These are phyloP conservation scores for Cadophora malorum DNA, from an alignment of 2,329 filamentous ascomycete genomes.

Conservation along the genomic window DNA sequence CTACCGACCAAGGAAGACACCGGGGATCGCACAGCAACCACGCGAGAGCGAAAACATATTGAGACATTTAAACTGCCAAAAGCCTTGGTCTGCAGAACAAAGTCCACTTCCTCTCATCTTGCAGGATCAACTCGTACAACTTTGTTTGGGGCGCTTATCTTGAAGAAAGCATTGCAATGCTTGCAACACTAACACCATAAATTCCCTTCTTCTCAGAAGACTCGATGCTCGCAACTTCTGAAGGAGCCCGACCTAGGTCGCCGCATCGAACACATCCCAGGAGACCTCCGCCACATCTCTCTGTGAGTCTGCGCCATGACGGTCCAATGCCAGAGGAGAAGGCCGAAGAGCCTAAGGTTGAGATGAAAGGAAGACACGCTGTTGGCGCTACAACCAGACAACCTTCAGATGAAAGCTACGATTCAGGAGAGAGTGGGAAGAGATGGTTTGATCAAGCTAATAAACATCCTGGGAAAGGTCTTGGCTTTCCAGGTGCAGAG, in stretches of 20 bases:
- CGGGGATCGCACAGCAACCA: background rate
- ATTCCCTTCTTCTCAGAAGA: background rate
- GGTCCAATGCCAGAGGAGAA: background rate
- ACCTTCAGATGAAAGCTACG: constrained; percentile 33
- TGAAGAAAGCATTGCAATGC: constrained; percentile 5
- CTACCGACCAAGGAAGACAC: background rate
- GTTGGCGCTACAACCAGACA: constrained; percentile 18
- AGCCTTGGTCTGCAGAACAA: background rate
- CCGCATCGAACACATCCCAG: constrained; percentile 32
- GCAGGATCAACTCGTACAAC: background rate
- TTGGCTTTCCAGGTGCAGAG: constrained; percentile 27
- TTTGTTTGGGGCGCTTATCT: background rate
- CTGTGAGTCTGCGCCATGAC: constrained; percentile 35
- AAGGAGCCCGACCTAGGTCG: background rate
- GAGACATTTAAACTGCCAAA: background rate
- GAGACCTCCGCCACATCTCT: constrained; percentile 38
- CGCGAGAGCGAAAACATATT: background rate
- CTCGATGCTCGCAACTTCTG: constrained; percentile 23
- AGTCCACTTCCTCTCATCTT: background rate
- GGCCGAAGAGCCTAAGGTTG: background rate
- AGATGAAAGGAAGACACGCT: background rate
- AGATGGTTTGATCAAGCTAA: constrained; percentile 42
- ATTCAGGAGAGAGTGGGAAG: constrained; percentile 30
- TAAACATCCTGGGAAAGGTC: constrained; percentile 29
- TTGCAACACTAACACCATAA: background rate